A percentile compares a stretch with the other conserved stretches of the same genome.
phyloP scores from a whole-genome alignment of 257 asterid species.

The Solanum sejunctum region DNA sequence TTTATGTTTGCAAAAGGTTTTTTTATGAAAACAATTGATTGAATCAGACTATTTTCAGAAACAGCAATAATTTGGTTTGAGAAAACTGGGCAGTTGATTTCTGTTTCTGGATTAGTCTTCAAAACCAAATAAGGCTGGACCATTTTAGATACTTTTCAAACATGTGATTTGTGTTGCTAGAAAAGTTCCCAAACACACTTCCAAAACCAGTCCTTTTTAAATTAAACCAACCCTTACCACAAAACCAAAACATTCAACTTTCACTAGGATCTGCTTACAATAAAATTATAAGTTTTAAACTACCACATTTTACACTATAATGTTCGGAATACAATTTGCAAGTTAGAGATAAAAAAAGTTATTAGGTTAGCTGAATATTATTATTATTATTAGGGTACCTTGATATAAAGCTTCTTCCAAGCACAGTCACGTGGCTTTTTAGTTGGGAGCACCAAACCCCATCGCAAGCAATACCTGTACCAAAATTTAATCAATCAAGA shows the following conservation, averaged over 20 bases:
- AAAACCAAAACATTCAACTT: background rate
- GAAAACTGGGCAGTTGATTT: background rate
- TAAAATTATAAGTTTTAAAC: background rate
- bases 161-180: background rate
- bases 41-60: background rate
- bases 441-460: conserved; percentile 75
- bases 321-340: background rate
- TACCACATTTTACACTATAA: background rate
- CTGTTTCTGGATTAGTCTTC: background rate
- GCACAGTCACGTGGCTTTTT: conserved; percentile 73
- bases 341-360: background rate
- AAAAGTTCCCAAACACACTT: background rate
- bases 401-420: conserved; percentile 66
- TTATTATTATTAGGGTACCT: conserved; percentile 4
- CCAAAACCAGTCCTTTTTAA: background rate
- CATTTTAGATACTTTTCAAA: background rate
- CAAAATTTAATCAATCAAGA: background rate
- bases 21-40: background rate
- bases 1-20: background rate
- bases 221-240: background rate
- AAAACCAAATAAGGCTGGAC: background rate
- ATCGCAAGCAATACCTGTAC: conserved; percentile 55
- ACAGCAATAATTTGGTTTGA: background rate
- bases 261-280: background rate
- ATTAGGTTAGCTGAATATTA: background rate